phyloP scores from a whole-genome alignment of 2,329 filamentous ascomycete genomes.

The Sordariomycetes sp. region DNA sequence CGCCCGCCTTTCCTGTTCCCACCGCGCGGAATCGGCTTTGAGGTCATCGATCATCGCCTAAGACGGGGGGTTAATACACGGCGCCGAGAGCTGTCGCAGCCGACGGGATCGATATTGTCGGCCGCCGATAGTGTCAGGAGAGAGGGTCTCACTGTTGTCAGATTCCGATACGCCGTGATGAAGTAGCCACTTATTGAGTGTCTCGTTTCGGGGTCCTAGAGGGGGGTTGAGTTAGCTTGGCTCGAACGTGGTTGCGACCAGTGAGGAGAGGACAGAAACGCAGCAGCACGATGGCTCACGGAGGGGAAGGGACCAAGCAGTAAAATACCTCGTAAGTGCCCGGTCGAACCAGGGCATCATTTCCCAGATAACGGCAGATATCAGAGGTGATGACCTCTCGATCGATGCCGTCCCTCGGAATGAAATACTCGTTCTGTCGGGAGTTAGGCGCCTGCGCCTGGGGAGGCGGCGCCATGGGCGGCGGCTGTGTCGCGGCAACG shows the following conservation, averaged over 20 bases:
- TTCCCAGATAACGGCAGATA: slow-evolving; percentile 74
- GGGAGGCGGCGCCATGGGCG: slow-evolving; percentile 21
- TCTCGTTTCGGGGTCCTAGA: slow-evolving; percentile 41
- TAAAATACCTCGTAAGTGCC: slow-evolving; percentile 57
- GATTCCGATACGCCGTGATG: slow-evolving; percentile 68
- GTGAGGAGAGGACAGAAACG: neutral
- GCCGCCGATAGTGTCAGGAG: neutral
- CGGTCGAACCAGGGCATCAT: slow-evolving; percentile 69
- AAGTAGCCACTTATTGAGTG: slow-evolving; percentile 62
- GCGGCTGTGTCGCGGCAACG: slow-evolving; percentile 11
- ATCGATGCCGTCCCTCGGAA: slow-evolving; percentile 70
- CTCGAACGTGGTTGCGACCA: neutral
- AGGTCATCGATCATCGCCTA: slow-evolving; percentile 55
- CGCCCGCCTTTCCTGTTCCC: slow-evolving; percentile 49
- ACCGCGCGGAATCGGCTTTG: slow-evolving; percentile 50
- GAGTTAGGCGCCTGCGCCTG: slow-evolving; percentile 15
- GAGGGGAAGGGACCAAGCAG: neutral
- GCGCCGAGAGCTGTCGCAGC: neutral
- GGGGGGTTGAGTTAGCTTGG: neutral
- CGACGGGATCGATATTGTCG: neutral
- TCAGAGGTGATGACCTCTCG: slow-evolving; percentile 77
- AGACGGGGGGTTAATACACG: neutral
- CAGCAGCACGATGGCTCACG: neutral
- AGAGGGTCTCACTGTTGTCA: slow-evolving; percentile 56
- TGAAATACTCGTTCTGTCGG: slow-evolving; percentile 69